Evolutionary conservation across 2,329 filamentous ascomycete genomes (phyloP), one percentile per base, ranked within the genome.

Genomic region (Penicillium concentricum): DNA sequence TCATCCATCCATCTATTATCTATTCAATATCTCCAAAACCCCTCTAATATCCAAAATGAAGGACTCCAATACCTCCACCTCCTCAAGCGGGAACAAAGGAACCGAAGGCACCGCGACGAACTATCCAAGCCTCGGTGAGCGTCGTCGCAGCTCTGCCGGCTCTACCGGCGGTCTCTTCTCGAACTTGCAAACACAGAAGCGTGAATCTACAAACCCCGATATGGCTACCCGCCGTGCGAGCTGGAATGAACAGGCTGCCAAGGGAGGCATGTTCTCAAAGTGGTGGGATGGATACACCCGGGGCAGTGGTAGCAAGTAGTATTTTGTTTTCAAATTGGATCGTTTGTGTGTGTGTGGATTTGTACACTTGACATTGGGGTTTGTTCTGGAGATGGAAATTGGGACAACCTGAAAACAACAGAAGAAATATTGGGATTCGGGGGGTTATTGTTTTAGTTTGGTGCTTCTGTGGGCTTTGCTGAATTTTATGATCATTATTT

Each of bases 111-210:
- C 37, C 32, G 54, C 56, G 32, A 50, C 64, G 3, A 32, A 34
- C n/a, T n/a, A 45, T 13, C 65, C 66, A 16, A 59, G 34, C 3
- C 46, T 61, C 28, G 59, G 54, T 6, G 69, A 72, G 22, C 62
- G 70, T 28, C 65, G 70, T 52, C 66, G 69, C 56, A 68, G 67
- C 30, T 68, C 71, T 47, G 62, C 47, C 2, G 39, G 60, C 44
- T 65, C 66, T n/a, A 59, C 59, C 18, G 56, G 44, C 2, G 58
- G 45, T 4, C 59, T 72, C 2, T 71, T 70, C 48, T 61, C 62
- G 22, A 72, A 74, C 30, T 68, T 81, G 58, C 72, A 73, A 5
- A 72, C 69, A 28, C 77, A 79, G 66, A 81, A 81, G 61, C 73
- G 79, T 12, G 74, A 74, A 38, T 71, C 67, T 1, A 55, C 52